A percentile compares a stretch with the other conserved stretches of the same genome.
phyloP scores from a whole-genome alignment of 2,329 filamentous ascomycete species.

The Didymellaceae sp. region DNA sequence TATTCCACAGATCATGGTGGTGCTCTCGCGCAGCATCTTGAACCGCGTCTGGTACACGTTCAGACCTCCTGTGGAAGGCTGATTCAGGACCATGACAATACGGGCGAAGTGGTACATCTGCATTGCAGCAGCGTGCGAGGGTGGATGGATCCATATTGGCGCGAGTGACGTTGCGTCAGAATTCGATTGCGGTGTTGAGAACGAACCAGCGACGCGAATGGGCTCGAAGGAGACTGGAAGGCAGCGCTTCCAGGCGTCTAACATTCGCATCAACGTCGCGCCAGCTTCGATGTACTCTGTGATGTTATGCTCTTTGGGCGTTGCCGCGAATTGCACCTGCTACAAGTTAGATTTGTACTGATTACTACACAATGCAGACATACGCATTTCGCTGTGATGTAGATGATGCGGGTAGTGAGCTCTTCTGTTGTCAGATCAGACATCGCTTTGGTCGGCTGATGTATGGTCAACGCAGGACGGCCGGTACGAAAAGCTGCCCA shows the following conservation, averaged over 20 bases:
- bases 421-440: slow-evolving; percentile 58
- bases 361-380: too few relatives aligned
- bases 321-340: slow-evolving; percentile 61
- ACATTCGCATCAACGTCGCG: slow-evolving; percentile 55
- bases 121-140: slow-evolving; percentile 52
- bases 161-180: slow-evolving; percentile 15
- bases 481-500: slow-evolving; percentile 69
- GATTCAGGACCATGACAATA: slow-evolving; percentile 60
- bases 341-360: slow-evolving; percentile 29
- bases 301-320: slow-evolving; percentile 53
- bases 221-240: slow-evolving; percentile 53
- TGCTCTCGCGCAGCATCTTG: slow-evolving; percentile 54
- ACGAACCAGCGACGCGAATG: slow-evolving; percentile 39
- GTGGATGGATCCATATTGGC: slow-evolving; percentile 40
- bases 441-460: slow-evolving; percentile 60
- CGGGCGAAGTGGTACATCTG: slow-evolving; percentile 61
- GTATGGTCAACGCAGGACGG: slow-evolving; percentile 63
- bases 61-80: slow-evolving; percentile 58
- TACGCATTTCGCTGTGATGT: slow-evolving; percentile 63
- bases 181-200: slow-evolving; percentile 14
- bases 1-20: slow-evolving; percentile 58
- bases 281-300: slow-evolving; percentile 51
- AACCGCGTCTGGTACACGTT: slow-evolving; percentile 56
- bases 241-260: slow-evolving; percentile 58
- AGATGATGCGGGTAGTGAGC: slow-evolving; percentile 60